Evolutionary conservation across 108 stramenopile genomes (phyloP).

Genomic region (Nitzschia sp.): DNA sequence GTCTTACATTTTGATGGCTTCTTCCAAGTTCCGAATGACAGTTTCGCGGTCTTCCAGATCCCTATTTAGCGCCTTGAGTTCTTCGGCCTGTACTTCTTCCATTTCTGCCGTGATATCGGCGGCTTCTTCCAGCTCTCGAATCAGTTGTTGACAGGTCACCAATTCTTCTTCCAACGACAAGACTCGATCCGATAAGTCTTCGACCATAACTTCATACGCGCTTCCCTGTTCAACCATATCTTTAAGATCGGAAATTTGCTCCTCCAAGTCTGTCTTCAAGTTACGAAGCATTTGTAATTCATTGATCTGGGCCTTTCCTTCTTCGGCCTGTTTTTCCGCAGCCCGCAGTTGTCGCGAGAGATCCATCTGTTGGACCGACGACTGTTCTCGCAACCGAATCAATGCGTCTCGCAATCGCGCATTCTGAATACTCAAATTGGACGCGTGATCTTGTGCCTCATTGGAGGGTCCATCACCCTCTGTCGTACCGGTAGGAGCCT

Average conservation of each 20-base stretch:
- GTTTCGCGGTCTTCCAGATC: constrained; percentile 83
- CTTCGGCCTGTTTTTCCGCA: constrained; percentile 49
- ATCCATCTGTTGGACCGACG: constrained; percentile 75
- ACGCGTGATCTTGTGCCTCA: constrained; percentile 52
- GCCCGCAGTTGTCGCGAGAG: constrained; percentile 56
- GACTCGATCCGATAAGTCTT: constrained; percentile 74
- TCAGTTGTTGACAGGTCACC: constrained; percentile 47
- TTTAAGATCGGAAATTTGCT: constrained; percentile 75
- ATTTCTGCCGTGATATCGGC: constrained; percentile 89
- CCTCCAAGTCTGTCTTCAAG: constrained; percentile 41
- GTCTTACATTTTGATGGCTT: constrained; percentile 87
- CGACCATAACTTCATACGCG: constrained; percentile 81
- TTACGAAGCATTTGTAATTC: constrained; percentile 42
- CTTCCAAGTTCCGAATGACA: constrained; percentile 77
- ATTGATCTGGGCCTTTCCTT: constrained; percentile 33
- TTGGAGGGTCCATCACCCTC: constrained; percentile 13
- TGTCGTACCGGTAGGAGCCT: constrained; percentile 4
- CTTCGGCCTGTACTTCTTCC: constrained; percentile 90
- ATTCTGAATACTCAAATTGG: constrained; percentile 73
- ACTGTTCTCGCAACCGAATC: constrained; percentile 77
- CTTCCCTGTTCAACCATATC: constrained; percentile 83
- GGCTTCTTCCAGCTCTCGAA: constrained; percentile 84
- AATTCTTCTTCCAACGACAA: constrained; percentile 73
- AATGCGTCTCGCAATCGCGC: constrained; percentile 80
- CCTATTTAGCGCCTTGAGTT: constrained; percentile 69